Percentiles rank a stretch among this genome's conserved stretches.
phyloP scores from a whole-genome alignment of 202 grass and related monocot species.

The Eragrostis tef region DNA sequence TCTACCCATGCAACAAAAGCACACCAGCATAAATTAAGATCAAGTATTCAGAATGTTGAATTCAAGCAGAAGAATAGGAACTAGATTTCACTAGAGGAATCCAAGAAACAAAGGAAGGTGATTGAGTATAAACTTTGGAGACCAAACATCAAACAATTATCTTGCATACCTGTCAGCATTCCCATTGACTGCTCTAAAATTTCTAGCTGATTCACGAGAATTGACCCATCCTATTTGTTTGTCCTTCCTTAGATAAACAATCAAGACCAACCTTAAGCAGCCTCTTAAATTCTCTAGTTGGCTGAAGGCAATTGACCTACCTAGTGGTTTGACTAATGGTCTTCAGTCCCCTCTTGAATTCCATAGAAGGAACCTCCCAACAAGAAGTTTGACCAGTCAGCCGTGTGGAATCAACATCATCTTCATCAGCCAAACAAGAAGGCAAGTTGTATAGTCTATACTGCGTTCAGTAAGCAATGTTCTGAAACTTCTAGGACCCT shows the following conservation, averaged over 20 bases:
- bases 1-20: constrained; percentile 23
- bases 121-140: constrained; percentile 11
- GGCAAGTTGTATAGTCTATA: constrained; percentile 43
- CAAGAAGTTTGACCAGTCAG: constrained; percentile 56
- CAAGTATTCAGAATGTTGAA: constrained; percentile 19
- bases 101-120: constrained; percentile 28
- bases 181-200: constrained; percentile 20
- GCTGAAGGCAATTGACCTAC: constrained; percentile 57
- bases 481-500: constrained; percentile 32
- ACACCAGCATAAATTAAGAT: constrained; percentile 3
- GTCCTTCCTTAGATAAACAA: constrained; percentile 9
- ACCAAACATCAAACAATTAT: constrained; percentile 32
- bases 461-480: background rate
- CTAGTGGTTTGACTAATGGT: constrained; percentile 45
- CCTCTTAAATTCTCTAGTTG: constrained; percentile 46
- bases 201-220: constrained; percentile 18
- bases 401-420: constrained; percentile 46
- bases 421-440: constrained; percentile 40
- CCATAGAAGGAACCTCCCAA: constrained; percentile 40
- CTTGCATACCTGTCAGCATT: constrained; percentile 4
- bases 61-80: constrained; percentile 14
- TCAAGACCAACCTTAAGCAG: constrained; percentile 36
- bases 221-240: background rate
- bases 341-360: constrained; percentile 40
- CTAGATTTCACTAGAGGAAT: constrained; percentile 24